Evolutionary conservation across 1,139 yeast species (phyloP).

Genomic region (Tardiomyces blankii): DNA sequence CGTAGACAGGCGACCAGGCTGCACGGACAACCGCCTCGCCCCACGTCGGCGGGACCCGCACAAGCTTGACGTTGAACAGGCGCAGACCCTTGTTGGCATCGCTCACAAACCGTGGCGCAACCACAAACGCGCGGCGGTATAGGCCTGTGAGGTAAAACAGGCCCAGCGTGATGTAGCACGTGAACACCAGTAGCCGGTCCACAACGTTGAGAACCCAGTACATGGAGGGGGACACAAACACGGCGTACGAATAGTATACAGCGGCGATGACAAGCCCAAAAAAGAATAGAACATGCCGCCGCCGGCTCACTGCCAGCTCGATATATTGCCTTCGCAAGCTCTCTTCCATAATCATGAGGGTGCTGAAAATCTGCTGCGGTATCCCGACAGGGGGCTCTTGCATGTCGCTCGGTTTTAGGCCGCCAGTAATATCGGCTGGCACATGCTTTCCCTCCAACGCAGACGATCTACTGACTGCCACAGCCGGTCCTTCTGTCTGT

Average conservation of each 20-base stretch:
- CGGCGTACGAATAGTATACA: conserved; percentile 21
- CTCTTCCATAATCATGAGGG: conserved; percentile 74
- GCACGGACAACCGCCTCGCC: conserved; percentile 30
- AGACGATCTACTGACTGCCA: too few species aligned
- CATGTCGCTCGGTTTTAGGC: too few species aligned
- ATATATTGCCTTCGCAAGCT: conserved; percentile 68
- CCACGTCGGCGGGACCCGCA: conserved; percentile 52
- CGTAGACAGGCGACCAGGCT: conserved; percentile 13
- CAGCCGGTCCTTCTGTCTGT: too few species aligned
- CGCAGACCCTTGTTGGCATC: conserved; percentile 82
- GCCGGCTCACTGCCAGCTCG: conserved; percentile 57
- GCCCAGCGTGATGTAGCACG: conserved; percentile 57
- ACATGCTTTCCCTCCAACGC: too few species aligned
- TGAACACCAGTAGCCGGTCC: conserved; percentile 51
- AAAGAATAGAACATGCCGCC: conserved; percentile 65
- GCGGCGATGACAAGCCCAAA: conserved; percentile 33
- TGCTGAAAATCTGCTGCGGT: conserved; percentile 41
- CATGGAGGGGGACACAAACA: conserved; percentile 22
- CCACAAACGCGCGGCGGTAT: conserved; percentile 71
- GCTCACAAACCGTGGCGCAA: conserved; percentile 66
- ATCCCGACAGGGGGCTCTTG: neutral
- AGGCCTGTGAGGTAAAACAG: conserved; percentile 84
- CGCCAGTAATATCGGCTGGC: too few species aligned
- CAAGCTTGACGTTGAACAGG: conserved; percentile 68
- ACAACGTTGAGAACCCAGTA: conserved; percentile 24